Evolutionary conservation across 1,139 yeast genomes (phyloP).

Genomic region (Zygosaccharomyces sapae): DNA sequence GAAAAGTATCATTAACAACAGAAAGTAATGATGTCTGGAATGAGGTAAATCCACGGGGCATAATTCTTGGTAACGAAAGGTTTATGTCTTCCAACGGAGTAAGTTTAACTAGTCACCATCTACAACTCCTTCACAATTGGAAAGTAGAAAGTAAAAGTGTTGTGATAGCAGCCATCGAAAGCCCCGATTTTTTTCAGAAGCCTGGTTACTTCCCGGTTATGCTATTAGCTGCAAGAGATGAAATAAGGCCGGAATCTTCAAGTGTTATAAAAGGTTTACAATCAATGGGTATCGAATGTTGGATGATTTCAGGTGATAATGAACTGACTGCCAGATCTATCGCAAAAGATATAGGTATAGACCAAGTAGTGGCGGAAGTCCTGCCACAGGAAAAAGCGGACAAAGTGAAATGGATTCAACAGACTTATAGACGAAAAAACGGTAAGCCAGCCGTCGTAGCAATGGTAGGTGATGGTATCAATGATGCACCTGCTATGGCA

Average conservation of each 20-base stretch:
- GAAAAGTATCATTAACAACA: slow-evolving; percentile 37
- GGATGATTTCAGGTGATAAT: slow-evolving; percentile 68
- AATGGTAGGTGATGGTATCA: slow-evolving; percentile 63
- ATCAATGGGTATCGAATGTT: slow-evolving; percentile 49
- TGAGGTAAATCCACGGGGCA: slow-evolving; percentile 39
- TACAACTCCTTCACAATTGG: slow-evolving; percentile 48
- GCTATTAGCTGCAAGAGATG: slow-evolving; percentile 60
- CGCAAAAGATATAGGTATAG: slow-evolving; percentile 60
- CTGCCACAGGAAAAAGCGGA: slow-evolving; percentile 69
- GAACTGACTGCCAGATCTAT: slow-evolving; percentile 62
- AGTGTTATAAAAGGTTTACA: slow-evolving; percentile 48
- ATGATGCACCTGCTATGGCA: slow-evolving; percentile 61
- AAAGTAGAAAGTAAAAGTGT: slow-evolving; percentile 61
- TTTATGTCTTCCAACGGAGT: slow-evolving; percentile 45
- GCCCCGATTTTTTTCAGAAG: slow-evolving; percentile 34
- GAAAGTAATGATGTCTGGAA: slow-evolving; percentile 36
- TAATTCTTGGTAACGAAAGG: slow-evolving; percentile 63
- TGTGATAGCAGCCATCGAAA: slow-evolving; percentile 49
- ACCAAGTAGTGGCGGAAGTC: slow-evolving; percentile 66
- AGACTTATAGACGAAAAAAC: slow-evolving; percentile 28
- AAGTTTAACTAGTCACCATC: slow-evolving; percentile 33
- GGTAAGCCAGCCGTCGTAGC: slow-evolving; percentile 41
- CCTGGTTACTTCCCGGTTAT: slow-evolving; percentile 42
- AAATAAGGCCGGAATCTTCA: slow-evolving; percentile 58
- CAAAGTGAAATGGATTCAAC: slow-evolving; percentile 52